Percentiles rank a stretch among this genome's conserved stretches.
Conservation (phyloP, 441 rosid species). For the Adansonia gregorii region DNA sequence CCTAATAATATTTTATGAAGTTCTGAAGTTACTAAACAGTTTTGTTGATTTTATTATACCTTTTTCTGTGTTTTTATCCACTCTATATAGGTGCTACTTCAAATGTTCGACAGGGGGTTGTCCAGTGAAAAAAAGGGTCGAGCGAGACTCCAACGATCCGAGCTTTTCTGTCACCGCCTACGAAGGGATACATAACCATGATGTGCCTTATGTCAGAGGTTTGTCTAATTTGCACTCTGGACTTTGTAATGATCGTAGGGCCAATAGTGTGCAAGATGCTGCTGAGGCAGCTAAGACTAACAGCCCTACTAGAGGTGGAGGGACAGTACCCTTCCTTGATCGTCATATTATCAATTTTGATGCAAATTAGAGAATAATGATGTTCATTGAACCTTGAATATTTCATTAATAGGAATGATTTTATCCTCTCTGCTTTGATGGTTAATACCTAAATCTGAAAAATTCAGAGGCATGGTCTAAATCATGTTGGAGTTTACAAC, state of each 20-base stretch:
- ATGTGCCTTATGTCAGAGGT: not conserved
- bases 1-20: not conserved
- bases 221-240: not conserved
- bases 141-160: slow-evolving; percentile 10
- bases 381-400: not conserved
- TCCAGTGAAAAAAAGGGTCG: not conserved
- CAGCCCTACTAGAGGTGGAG: slow-evolving; percentile 7
- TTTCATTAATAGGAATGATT: not conserved
- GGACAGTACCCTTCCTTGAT: not conserved
- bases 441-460: not conserved
- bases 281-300: not conserved
- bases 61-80: not conserved
- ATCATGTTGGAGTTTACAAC: not conserved
- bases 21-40: not conserved
- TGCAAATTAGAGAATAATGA: not conserved
- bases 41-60: not conserved
- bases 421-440: not conserved
- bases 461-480: not conserved
- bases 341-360: not conserved
- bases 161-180: not conserved
- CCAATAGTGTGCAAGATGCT: not conserved
- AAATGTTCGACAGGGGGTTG: not conserved
- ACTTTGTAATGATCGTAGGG: not conserved
- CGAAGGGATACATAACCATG: slow-evolving; percentile 14
- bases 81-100: slow-evolving; percentile 4